These are phyloP conservation scores for Penicillium fuscoglaucum DNA, from an alignment of 2,329 filamentous ascomycete genomes.

Conservation along the genomic window DNA sequence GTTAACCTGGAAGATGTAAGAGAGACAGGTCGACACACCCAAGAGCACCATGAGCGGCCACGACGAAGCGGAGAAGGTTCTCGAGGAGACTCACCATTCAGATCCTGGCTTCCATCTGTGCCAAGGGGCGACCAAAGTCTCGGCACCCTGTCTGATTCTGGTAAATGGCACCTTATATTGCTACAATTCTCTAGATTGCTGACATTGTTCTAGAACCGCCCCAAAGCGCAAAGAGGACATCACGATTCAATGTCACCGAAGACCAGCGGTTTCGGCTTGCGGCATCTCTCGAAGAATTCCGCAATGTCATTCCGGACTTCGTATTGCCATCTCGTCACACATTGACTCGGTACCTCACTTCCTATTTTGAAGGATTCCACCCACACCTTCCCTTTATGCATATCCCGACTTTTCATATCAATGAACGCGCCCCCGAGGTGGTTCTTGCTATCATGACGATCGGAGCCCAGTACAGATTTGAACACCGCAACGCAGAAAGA, in stretches of 20 bases:
- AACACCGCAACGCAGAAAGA: slow-evolving; percentile 37
- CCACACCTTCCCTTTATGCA: slow-evolving; percentile 65
- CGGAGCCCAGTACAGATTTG: slow-evolving; percentile 52
- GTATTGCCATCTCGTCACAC: slow-evolving; percentile 69
- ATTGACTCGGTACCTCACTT: slow-evolving; percentile 66
- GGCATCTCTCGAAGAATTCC: slow-evolving; percentile 33
- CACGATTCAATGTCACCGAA: slow-evolving; percentile 31
- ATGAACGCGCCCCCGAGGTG: slow-evolving; percentile 67
- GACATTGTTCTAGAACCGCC: slow-evolving; percentile 27
- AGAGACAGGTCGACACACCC: slow-evolving; percentile 19
- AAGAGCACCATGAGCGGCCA: slow-evolving; percentile 24
- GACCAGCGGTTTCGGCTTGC: slow-evolving; percentile 34
- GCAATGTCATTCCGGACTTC: slow-evolving; percentile 49
- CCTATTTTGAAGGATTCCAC: slow-evolving; percentile 68
- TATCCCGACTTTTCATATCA: slow-evolving; percentile 63
- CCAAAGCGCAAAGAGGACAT: slow-evolving; percentile 23
- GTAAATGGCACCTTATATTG: slow-evolving; percentile 13
- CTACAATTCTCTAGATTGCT: not conserved
- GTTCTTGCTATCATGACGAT: slow-evolving; percentile 67
- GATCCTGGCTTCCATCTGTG: slow-evolving; percentile 37
- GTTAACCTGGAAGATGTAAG: slow-evolving; percentile 24
- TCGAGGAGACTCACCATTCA: slow-evolving; percentile 35
- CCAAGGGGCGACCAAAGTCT: slow-evolving; percentile 35
- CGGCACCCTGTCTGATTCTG: slow-evolving; percentile 34
- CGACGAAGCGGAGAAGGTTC: slow-evolving; percentile 25